Base-by-base conservation (phyloP, 768 basidiomycete species). In the Serendipita vermifera region DNA sequence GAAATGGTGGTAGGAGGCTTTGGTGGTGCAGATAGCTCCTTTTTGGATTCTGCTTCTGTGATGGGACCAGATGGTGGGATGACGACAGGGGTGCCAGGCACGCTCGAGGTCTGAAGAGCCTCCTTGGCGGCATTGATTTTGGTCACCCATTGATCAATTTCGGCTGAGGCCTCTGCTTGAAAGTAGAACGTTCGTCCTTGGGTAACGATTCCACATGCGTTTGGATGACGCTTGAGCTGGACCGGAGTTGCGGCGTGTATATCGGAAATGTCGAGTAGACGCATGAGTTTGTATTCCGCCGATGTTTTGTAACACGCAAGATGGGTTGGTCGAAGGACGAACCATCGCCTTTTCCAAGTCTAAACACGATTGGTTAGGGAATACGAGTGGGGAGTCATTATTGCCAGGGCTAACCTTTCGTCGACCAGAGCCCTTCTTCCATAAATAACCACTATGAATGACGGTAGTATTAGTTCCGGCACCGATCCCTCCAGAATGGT, bases 291-390 rank as follows among this genome's bases (percentile, higher is more conserved):
- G 72, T 98, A 98, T 70, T 99, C 94, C 57, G 87, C 86, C 31
- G 86, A 83, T 46, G 80, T 90, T 74, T 98, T 97, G 80, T 98
- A 98, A 70, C 94, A 97, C 3, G 91, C 91, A 51, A 99, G 72
- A 68, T 96, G 90, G 2, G 85, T 86, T 0, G 89, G 80, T 15
- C 94, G 80, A 58, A 99, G 72, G 1, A 99, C 96, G 63, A 98
- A 98, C 94, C 94, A 98, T 20, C 93, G 80, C 71, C 92, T 93
- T 77, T 98, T 97, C 96, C 96, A 99, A 1, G 87, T 91, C 92
- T 94, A 65, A 14, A 59, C 46, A 48, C 58, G 38, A 39, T 33
- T 17, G 26, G 53, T 27, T 22, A 35, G 56, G 54, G 53, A 31
- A 57, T 20, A 60, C 51, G 38, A 54, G 15, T 27, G 33, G 32